Evolutionary conservation across 164 flowering plant genomes (phyloP).

Genomic region (Tetrastigma voinierianum): DNA sequence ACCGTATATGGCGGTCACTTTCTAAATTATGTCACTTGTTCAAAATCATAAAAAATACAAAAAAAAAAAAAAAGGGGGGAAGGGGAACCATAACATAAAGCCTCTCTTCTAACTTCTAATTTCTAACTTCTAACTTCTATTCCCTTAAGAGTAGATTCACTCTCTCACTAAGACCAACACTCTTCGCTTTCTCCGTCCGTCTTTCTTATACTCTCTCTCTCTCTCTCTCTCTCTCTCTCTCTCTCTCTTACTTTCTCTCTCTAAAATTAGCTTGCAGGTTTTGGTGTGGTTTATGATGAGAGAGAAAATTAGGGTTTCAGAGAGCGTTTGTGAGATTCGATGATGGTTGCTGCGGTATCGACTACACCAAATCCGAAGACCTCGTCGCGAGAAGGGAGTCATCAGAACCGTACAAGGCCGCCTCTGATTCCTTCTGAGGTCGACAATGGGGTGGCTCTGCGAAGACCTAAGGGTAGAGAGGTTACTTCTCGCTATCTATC

Average conservation of each 20-base stretch:
- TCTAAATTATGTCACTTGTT: too few species aligned
- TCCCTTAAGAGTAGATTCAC: too few species aligned
- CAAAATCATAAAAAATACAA: too few species aligned
- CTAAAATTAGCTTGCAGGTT: not conserved
- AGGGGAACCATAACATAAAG: too few species aligned
- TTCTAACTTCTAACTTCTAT: too few species aligned
- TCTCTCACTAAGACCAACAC: too few species aligned
- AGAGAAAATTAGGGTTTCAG: conserved; percentile 19
- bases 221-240: conserved; percentile 1
- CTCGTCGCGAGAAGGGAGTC: conserved; percentile 7
- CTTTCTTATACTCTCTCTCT: conserved; percentile 7
- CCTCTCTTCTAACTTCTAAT: too few species aligned
- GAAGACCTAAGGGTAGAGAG: conserved; percentile 42
- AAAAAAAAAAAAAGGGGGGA: too few species aligned
- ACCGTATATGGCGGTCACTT: not conserved
- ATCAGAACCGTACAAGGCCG: conserved; percentile 30
- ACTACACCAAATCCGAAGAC: conserved; percentile 30
- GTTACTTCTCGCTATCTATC: conserved; percentile 55
- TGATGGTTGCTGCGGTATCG: conserved; percentile 51
- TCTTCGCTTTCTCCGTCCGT: not conserved
- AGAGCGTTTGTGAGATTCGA: not conserved
- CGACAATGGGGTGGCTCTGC: conserved; percentile 30
- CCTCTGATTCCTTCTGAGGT: conserved; percentile 46
- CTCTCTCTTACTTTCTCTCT: not conserved
- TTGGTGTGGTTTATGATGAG: not conserved